Conservation (phyloP, 78 protist genomes). For the Pelomyxa schiedti region DNA sequence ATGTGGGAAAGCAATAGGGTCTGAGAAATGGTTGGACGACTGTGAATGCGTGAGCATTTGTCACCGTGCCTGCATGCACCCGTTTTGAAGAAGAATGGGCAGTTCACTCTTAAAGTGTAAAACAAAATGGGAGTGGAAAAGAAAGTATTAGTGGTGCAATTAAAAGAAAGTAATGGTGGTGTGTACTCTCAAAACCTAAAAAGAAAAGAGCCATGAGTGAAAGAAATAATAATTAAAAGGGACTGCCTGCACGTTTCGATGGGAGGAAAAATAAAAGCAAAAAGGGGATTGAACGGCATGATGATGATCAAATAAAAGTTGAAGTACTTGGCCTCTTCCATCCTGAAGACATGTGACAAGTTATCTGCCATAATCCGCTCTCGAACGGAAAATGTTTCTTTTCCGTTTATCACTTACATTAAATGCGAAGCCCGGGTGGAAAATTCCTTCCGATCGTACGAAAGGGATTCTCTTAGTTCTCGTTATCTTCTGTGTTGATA, state of each 20-base stretch:
- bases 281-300: no score
- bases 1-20: slow-evolving; percentile 83
- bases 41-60: slow-evolving; percentile 89
- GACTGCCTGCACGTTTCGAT: no score
- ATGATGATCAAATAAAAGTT: no score
- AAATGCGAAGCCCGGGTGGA: no score
- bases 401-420: no score
- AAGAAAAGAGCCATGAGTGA: no score
- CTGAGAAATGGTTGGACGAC: slow-evolving; percentile 75
- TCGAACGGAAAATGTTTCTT: no score
- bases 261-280: no score
- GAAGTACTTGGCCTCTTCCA: neutral
- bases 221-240: no score
- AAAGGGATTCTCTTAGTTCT: no score
- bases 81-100: slow-evolving; percentile 94
- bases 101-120: slow-evolving; percentile 59
- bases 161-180: neutral
- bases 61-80: slow-evolving; percentile 99
- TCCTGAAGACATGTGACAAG: neutral
- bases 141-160: neutral
- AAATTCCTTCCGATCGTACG: no score
- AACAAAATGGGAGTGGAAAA: neutral
- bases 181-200: neutral
- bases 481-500: no score
- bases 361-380: neutral